Conservation (phyloP, 129 eudicot species). For the Tagetes patula region DNA sequence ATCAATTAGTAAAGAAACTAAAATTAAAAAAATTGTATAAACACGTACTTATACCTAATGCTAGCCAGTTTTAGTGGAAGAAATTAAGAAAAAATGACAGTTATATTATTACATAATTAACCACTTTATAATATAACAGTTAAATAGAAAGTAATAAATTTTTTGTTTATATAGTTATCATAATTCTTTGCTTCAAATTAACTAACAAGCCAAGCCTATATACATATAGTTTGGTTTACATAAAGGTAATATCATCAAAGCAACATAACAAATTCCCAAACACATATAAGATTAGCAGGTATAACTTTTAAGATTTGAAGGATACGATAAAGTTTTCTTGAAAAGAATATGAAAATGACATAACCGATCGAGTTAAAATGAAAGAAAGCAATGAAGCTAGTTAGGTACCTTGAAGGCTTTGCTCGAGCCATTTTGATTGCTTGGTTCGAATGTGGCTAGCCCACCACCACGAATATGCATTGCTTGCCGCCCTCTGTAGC, state of each 20-base stretch:
- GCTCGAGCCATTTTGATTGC: constrained; percentile 94
- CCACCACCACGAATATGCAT: constrained; percentile 98
- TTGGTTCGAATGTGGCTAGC: constrained; percentile 93
- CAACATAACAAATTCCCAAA: not conserved
- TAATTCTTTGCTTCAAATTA: not conserved
- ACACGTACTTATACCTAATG: too few relatives aligned
- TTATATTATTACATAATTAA: too few relatives aligned
- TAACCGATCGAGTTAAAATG: not conserved
- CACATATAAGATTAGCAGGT: not conserved
- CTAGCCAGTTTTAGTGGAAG: not conserved
- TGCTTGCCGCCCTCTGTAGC: constrained; percentile 94
- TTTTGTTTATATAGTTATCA: not conserved
- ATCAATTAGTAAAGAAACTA: too few relatives aligned
- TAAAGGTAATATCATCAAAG: not conserved
- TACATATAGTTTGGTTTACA: not conserved
- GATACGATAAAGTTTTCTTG: not conserved
- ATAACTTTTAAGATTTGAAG: not conserved
- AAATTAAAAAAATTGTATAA: too few relatives aligned
- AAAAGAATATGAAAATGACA: not conserved
- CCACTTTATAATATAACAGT: not conserved
- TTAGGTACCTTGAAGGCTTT: constrained; percentile 66
- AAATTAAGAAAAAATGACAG: too few relatives aligned
- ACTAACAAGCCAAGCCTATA: not conserved
- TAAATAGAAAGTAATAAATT: not conserved
- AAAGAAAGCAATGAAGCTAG: not conserved